Conservation (phyloP, 768 basidiomycete genomes). For the Suillus cothurnatus region DNA sequence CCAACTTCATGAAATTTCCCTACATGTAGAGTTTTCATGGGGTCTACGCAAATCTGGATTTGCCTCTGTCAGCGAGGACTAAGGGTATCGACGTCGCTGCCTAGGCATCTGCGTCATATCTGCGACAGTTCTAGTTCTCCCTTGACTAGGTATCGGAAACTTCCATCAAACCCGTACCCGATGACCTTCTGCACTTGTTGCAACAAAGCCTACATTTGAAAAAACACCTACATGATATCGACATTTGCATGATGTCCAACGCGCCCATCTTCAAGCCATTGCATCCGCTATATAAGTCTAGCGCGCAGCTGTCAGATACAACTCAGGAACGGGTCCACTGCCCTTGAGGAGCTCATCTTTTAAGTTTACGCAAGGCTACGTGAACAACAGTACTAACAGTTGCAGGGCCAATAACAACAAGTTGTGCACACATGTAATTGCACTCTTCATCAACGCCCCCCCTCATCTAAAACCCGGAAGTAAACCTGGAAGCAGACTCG, state of each 20-base stretch:
- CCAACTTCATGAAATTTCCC: background rate
- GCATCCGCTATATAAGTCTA: conserved; percentile 15
- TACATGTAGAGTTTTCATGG: conserved; percentile 7
- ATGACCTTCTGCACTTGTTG: conserved; percentile 39
- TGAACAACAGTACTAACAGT: conserved; percentile 19
- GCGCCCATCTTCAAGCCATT: conserved; percentile 24
- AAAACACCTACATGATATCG: conserved; percentile 16
- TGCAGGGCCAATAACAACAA: conserved; percentile 13
- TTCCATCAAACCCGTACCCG: conserved; percentile 39
- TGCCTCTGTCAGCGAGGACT: conserved; percentile 1
- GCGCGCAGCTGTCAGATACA: conserved; percentile 28
- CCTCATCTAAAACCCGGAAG: conserved; percentile 7
- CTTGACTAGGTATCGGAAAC: conserved; percentile 14
- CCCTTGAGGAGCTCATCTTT: conserved; percentile 68
- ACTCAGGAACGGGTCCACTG: conserved; percentile 59
- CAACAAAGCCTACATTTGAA: conserved; percentile 21
- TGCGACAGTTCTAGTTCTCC: conserved; percentile 21
- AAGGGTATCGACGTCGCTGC: conserved; percentile 17
- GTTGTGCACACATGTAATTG: background rate
- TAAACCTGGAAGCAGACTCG: conserved; percentile 13
- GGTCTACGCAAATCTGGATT: background rate
- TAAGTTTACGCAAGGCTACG: conserved; percentile 44
- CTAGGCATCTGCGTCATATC: conserved; percentile 20
- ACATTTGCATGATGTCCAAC: conserved; percentile 16
- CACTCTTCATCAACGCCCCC: background rate